phyloP scores from a whole-genome alignment of 306 rosid genomes.

The Quercus agrifolia region DNA sequence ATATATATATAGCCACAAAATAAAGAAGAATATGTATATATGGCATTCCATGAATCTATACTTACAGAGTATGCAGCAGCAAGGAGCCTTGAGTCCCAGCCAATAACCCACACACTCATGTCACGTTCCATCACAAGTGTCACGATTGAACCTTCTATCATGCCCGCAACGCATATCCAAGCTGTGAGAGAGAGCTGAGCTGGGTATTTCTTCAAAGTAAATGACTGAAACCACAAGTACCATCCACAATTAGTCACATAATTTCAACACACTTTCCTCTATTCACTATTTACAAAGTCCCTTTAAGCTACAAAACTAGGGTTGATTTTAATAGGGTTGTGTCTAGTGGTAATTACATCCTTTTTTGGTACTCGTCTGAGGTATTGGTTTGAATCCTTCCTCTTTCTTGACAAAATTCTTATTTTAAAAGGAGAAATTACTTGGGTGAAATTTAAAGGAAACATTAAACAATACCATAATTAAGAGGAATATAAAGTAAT shows the following conservation, averaged over 20 bases:
- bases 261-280: background rate
- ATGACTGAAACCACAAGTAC: conserved; percentile 43
- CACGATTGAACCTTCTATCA: conserved; percentile 71
- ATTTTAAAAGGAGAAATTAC: too few species aligned
- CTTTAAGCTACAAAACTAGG: too few species aligned
- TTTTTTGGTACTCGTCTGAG: too few species aligned
- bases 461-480: too few species aligned
- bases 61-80: conserved; percentile 94
- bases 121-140: conserved; percentile 66
- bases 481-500: background rate
- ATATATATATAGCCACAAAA: background rate
- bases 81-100: conserved; percentile 96
- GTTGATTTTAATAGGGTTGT: too few species aligned
- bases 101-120: conserved; percentile 71
- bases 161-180: conserved; percentile 73
- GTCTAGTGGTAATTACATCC: too few species aligned
- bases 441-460: too few species aligned
- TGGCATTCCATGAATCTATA: background rate
- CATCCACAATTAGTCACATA: background rate
- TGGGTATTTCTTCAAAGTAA: conserved; percentile 87
- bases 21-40: background rate
- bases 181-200: conserved; percentile 94
- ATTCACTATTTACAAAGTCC: background rate
- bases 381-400: too few species aligned
- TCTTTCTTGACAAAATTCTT: too few species aligned